phyloP scores from a whole-genome alignment of 352 stramenopile genomes.

The Globisporangium nagaii region DNA sequence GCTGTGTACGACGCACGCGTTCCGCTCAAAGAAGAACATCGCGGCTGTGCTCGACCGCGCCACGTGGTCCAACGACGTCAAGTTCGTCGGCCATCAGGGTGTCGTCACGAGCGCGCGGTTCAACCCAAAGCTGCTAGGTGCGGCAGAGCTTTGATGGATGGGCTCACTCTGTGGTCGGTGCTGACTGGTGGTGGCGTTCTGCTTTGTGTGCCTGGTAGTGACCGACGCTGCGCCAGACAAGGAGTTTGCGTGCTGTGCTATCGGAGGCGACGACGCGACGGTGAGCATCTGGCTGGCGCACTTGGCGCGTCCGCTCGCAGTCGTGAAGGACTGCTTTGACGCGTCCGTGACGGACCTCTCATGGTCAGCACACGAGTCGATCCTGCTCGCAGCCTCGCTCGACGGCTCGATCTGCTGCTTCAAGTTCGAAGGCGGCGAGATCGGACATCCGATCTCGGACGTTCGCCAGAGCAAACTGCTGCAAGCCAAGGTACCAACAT shows the following conservation, averaged over 20 bases:
- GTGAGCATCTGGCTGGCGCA: constrained; percentile 85
- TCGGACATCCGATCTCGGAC: constrained; percentile 65
- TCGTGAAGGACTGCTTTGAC: constrained; percentile 84
- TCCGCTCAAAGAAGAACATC: constrained; percentile 86
- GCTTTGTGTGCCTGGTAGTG: constrained; percentile 19
- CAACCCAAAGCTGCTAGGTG: constrained; percentile 75
- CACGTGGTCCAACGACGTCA: constrained; percentile 79
- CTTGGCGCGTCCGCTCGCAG: constrained; percentile 61
- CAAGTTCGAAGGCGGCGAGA: constrained; percentile 58
- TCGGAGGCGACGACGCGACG: constrained; percentile 78
- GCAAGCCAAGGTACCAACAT: constrained; percentile 51
- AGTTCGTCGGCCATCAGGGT: constrained; percentile 79
- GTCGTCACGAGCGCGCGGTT: constrained; percentile 82
- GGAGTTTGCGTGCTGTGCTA: constrained; percentile 79
- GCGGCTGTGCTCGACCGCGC: constrained; percentile 68
- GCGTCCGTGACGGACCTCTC: constrained; percentile 77
- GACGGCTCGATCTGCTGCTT: constrained; percentile 85
- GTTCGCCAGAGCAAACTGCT: constrained; percentile 74
- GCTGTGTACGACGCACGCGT: constrained; percentile 78
- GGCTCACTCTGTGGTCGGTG: not conserved
- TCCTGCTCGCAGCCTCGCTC: constrained; percentile 69
- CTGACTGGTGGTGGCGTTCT: not conserved
- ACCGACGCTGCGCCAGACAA: constrained; percentile 54
- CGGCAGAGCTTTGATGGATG: not conserved
- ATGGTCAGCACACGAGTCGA: constrained; percentile 52